Evolutionary conservation across 192 early-diverging fungal species (phyloP).

Genomic region (Entomortierella chlamydospora): DNA sequence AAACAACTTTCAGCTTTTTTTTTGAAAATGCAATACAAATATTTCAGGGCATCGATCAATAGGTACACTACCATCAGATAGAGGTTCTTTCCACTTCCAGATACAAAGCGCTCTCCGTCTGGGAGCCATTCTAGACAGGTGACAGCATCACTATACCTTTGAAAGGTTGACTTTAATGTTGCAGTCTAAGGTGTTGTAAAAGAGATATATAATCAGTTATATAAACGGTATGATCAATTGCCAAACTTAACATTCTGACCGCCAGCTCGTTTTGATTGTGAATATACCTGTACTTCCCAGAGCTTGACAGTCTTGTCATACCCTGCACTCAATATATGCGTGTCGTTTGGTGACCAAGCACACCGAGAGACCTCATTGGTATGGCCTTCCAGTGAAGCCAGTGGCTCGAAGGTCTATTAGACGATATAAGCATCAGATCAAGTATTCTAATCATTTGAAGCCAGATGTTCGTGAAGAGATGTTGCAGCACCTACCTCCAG

Average conservation of each 20-base stretch:
- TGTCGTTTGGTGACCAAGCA: constrained; percentile 92
- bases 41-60: no score
- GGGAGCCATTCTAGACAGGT: constrained; percentile 91
- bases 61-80: constrained; percentile 80
- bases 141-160: constrained; percentile 79
- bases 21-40: no score
- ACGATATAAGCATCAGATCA: constrained; percentile 4
- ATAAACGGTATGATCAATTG: no score
- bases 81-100: constrained; percentile 85
- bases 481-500: constrained; percentile 59
- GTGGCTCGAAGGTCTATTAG: constrained; percentile 65
- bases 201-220: no score
- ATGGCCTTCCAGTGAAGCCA: constrained; percentile 73
- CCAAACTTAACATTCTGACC: no score
- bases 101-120: constrained; percentile 85
- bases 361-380: constrained; percentile 80
- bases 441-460: not conserved
- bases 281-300: constrained; percentile 79
- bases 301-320: constrained; percentile 83
- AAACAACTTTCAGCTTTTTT: not conserved
- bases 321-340: constrained; percentile 79
- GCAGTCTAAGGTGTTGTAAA: no score
- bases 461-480: not conserved
- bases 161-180: constrained; percentile 65
- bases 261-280: no score